Percentiles rank a stretch among this genome's conserved stretches.
Conservation (phyloP, 2,329 filamentous ascomycete genomes). For the Aspergillus candidus region DNA sequence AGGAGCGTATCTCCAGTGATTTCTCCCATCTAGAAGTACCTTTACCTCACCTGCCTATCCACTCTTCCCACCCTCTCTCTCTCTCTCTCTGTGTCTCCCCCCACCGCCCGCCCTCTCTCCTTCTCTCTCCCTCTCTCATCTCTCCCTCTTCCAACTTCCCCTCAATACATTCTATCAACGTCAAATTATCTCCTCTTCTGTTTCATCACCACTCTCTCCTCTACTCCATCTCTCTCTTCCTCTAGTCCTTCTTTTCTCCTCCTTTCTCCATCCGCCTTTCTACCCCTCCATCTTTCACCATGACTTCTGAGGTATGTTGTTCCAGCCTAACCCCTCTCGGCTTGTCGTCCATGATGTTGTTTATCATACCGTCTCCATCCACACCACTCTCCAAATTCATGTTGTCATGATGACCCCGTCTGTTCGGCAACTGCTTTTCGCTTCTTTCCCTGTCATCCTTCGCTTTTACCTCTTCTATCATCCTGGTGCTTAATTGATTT, state of each 20-base stretch:
- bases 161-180: slow-evolving; percentile 10
- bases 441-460: slow-evolving; percentile 15
- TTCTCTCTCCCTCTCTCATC: slow-evolving; percentile 1
- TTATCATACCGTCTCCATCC: slow-evolving; percentile 9
- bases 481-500: slow-evolving; percentile 1
- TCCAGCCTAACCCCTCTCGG: slow-evolving; percentile 29
- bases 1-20: neutral
- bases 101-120: slow-evolving; percentile 6
- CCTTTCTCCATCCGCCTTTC: slow-evolving; percentile 7
- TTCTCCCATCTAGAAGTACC: slow-evolving; percentile 1
- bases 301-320: slow-evolving; percentile 59
- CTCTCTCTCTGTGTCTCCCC: slow-evolving; percentile 7
- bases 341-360: slow-evolving; percentile 3
- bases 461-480: slow-evolving; percentile 6
- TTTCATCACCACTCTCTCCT: slow-evolving; percentile 19
- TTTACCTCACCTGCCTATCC: slow-evolving; percentile 2
- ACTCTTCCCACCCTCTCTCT: slow-evolving; percentile 8
- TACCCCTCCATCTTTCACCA: slow-evolving; percentile 36
- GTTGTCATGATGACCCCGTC: too few species aligned
- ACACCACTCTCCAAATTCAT: neutral
- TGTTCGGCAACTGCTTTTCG: slow-evolving; percentile 1
- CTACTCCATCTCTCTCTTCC: slow-evolving; percentile 19
- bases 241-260: slow-evolving; percentile 4
- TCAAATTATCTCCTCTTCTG: slow-evolving; percentile 7
- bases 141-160: slow-evolving; percentile 8